These are phyloP conservation scores for Protea cynaroides DNA, from an alignment of 164 flowering plant genomes.

Conservation along the genomic window DNA sequence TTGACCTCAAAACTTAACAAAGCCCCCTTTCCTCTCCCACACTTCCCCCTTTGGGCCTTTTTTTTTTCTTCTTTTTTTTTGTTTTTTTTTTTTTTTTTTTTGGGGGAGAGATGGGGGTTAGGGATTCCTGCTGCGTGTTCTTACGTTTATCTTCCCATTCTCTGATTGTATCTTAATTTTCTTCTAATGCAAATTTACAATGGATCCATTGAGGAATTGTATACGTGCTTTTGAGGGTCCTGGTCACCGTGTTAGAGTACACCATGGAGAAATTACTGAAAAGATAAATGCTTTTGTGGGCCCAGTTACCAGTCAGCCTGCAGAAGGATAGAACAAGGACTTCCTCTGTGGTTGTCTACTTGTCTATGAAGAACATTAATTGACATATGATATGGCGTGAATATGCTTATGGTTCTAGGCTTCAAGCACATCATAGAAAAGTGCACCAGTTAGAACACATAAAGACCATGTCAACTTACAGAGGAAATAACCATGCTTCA, in stretches of 20 bases:
- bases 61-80: not conserved
- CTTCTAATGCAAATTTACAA: not conserved
- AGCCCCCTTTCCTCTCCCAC: too few species aligned
- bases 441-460: not conserved
- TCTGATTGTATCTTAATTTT: not conserved
- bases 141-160: not conserved
- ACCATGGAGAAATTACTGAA: not conserved
- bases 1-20: not conserved
- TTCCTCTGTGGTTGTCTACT: constrained; percentile 6
- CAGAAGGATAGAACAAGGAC: constrained; percentile 6
- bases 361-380: constrained; percentile 12
- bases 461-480: not conserved
- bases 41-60: too few species aligned
- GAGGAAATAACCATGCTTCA: not conserved
- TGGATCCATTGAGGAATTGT: constrained; percentile 1
- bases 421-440: not conserved
- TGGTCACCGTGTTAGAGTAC: not conserved
- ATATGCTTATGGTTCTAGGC: not conserved
- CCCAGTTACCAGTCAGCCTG: not conserved
- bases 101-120: too few species aligned
- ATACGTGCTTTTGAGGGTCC: too few species aligned
- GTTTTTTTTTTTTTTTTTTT: too few species aligned
- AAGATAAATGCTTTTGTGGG: not conserved
- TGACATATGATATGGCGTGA: not conserved
- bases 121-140: not conserved